These are phyloP conservation scores for Cajanus cajan DNA, from an alignment of 306 rosid species.

Conservation along the genomic window DNA sequence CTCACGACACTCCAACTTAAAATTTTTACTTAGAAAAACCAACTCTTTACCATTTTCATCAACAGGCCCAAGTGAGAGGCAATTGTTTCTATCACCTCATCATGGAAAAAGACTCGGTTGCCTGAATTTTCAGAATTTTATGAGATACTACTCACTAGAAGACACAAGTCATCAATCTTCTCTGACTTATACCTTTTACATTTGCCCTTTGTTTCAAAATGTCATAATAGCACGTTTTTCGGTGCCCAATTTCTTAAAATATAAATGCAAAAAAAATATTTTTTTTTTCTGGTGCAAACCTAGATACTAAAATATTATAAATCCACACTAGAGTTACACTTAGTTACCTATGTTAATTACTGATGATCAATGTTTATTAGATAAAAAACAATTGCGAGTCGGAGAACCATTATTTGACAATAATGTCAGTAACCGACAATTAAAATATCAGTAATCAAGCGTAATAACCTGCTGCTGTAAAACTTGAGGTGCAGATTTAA, in stretches of 20 bases:
- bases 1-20: not conserved
- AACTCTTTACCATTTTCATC: not conserved
- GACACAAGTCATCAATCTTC: not conserved
- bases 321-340: not conserved
- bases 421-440: not conserved
- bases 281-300: not conserved
- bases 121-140: conserved; percentile 14
- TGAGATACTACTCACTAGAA: not conserved
- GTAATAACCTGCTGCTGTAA: not conserved
- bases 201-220: not conserved
- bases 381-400: not conserved
- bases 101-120: not conserved
- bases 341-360: not conserved
- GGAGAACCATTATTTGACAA: not conserved
- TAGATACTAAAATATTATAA: not conserved
- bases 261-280: not conserved
- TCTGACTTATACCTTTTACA: not conserved
- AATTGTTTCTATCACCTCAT: not conserved
- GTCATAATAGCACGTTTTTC: conserved; percentile 7
- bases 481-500: not conserved
- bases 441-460: not conserved
- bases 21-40: not conserved
- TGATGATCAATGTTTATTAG: not conserved
- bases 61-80: not conserved
- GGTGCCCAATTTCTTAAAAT: conserved; percentile 6